These are phyloP conservation scores for Alloteropsis angusta DNA, from an alignment of 202 grass and related monocot species.

Conservation along the genomic window DNA sequence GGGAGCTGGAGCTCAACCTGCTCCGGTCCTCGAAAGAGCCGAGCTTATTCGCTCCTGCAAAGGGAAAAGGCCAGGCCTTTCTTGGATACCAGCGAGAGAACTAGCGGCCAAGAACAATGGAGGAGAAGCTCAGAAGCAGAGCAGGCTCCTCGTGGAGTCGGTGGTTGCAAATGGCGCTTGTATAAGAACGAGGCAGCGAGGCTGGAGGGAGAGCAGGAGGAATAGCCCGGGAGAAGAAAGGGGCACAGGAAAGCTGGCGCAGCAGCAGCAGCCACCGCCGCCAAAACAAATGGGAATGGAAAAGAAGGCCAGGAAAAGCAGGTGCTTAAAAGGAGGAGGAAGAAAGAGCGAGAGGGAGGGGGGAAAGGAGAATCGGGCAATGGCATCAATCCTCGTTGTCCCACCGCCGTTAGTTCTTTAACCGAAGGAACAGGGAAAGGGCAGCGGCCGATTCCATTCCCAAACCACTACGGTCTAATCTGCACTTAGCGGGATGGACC, in stretches of 20 bases:
- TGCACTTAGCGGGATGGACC: neutral
- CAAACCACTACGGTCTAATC: neutral
- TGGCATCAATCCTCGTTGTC: conserved; percentile 33
- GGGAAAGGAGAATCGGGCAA: conserved; percentile 25
- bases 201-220: neutral
- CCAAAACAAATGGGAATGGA: conserved; percentile 22
- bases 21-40: neutral
- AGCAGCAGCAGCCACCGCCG: neutral
- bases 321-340: conserved; percentile 5
- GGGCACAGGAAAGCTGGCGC: neutral
- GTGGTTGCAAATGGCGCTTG: neutral
- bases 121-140: neutral
- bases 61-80: neutral
- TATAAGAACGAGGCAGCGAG: neutral
- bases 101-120: neutral
- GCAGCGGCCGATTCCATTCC: neutral
- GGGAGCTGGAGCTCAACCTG: neutral
- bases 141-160: neutral
- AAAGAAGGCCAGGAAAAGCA: conserved; percentile 28
- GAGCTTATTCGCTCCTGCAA: neutral
- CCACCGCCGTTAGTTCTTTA: conserved; percentile 39
- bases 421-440: conserved; percentile 16
- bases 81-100: neutral
- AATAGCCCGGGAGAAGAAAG: conserved; percentile 9
- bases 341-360: neutral